Base-by-base conservation (phyloP, 1,284 basidiomycete genomes). In the Clitocybe nebularis region DNA sequence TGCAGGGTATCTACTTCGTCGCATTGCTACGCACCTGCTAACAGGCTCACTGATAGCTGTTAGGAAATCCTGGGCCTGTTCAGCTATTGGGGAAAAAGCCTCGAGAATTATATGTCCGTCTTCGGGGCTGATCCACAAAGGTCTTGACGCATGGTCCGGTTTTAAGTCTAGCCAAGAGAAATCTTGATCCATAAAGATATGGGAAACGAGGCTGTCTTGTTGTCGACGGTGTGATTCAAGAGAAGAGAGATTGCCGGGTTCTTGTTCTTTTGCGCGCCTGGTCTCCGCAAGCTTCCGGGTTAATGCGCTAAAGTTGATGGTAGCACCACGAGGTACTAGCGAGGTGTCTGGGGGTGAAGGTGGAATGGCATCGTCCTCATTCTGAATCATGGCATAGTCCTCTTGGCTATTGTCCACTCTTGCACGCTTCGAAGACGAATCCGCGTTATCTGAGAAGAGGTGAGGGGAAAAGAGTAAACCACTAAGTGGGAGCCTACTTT, bases 41-140 rank as follows among this genome's bases (percentile, higher is more conserved):
- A 99, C 93, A 52, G 96, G 96, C 69, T 99, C 96, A 56, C 93
- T 93, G 41, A 99, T 98, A 37, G 96, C 95, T 43, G 96, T 91
- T 29, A 99, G 74, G 57, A 99, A 99, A 63, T 99, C 96, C 66
- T 99, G 95, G 2, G 96, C 96, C 65, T 97, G 93, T 57, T 95
- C 91, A 20, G 96, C 95, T 47, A 99, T 93, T 1, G 95, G 90
- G 21, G 91, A 93, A 61, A 97, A 98, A 0, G 91, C 91, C 64
- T 97, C 94, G 24, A 98, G 78, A 47, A 96, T 97, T 58, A 97
- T 96, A 57, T 93, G 88, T 0, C 92, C 90, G 55, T 89, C 84
- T 52, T 93, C 89, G 25, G 95, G 94, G 52, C 86, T 89, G 50
- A 98, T 95, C 91, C 93, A 98, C 17, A 97, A 68, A 13, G 94